These are phyloP conservation scores for Cyclotella atomus DNA, from an alignment of 108 stramenopile genomes.

Conservation along the genomic window DNA sequence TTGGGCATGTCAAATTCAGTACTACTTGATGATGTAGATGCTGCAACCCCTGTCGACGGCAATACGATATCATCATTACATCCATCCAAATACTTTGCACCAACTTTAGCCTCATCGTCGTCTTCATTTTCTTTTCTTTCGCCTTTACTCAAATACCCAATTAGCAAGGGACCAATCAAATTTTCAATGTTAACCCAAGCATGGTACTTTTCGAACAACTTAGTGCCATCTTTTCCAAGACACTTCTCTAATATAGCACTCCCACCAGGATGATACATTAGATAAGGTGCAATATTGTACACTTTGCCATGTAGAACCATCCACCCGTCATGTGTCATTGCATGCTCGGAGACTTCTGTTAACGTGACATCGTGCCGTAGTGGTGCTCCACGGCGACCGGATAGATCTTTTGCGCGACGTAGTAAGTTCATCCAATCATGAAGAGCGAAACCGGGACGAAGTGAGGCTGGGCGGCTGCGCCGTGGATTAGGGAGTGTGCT, in stretches of 20 bases:
- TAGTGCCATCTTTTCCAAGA: slow-evolving; percentile 86
- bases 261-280: slow-evolving; percentile 97
- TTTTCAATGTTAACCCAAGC: slow-evolving; percentile 85
- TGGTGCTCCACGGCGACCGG: slow-evolving; percentile 66
- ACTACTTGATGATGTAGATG: background rate
- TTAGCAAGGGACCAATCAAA: slow-evolving; percentile 55
- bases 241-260: slow-evolving; percentile 66
- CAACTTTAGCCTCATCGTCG: background rate
- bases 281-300: slow-evolving; percentile 93
- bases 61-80: background rate
- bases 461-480: slow-evolving; percentile 3
- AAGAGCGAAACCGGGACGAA: slow-evolving; percentile 77
- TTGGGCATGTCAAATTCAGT: slow-evolving; percentile 7
- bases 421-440: slow-evolving; percentile 82
- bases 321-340: slow-evolving; percentile 86
- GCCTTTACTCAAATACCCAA: slow-evolving; percentile 50
- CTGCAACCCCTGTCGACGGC: background rate
- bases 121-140: background rate
- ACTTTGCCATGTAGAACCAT: slow-evolving; percentile 83
- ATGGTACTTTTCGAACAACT: slow-evolving; percentile 92
- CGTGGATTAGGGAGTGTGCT: slow-evolving; percentile 33
- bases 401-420: slow-evolving; percentile 59
- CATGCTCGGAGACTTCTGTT: slow-evolving; percentile 77
- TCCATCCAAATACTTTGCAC: background rate
- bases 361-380: slow-evolving; percentile 63